A percentile compares a stretch with the other conserved stretches of the same genome.
phyloP scores from a whole-genome alignment of 2,329 filamentous ascomycete species.

The Fonsecaea erecta region DNA sequence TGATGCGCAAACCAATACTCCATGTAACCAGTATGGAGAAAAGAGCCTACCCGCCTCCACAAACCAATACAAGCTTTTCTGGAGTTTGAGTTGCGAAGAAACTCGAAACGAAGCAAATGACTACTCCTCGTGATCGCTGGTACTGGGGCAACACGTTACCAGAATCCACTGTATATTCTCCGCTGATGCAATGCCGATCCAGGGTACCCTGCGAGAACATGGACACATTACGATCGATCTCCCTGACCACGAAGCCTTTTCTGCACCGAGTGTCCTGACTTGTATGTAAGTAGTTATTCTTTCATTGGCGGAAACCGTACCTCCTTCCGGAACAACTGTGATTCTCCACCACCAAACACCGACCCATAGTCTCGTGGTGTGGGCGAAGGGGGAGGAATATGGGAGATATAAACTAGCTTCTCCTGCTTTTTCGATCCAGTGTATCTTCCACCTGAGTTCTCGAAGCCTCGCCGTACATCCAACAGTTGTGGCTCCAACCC shows the following conservation, averaged over 20 bases:
- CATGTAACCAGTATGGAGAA: neutral
- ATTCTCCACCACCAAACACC: neutral
- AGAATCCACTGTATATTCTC: neutral
- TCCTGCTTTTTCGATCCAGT: neutral
- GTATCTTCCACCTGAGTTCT: neutral
- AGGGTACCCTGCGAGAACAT: neutral
- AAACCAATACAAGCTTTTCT: neutral
- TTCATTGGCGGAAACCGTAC: neutral
- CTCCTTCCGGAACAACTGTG: neutral
- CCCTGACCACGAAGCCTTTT: neutral
- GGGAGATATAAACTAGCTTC: neutral
- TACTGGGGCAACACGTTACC: neutral
- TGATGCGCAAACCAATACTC: neutral
- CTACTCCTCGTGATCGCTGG: neutral
- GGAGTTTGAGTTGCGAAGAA: neutral
- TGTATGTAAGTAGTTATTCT: neutral
- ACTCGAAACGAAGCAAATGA: conserved; percentile 5
- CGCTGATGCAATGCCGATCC: neutral
- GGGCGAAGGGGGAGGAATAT: neutral
- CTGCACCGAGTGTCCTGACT: neutral
- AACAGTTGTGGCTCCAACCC: conserved; percentile 19
- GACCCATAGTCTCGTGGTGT: neutral
- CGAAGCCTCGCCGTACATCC: neutral
- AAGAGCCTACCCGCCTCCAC: neutral
- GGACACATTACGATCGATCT: neutral